phyloP scores from a whole-genome alignment of 352 stramenopile genomes.

The Globisporangium lucens region DNA sequence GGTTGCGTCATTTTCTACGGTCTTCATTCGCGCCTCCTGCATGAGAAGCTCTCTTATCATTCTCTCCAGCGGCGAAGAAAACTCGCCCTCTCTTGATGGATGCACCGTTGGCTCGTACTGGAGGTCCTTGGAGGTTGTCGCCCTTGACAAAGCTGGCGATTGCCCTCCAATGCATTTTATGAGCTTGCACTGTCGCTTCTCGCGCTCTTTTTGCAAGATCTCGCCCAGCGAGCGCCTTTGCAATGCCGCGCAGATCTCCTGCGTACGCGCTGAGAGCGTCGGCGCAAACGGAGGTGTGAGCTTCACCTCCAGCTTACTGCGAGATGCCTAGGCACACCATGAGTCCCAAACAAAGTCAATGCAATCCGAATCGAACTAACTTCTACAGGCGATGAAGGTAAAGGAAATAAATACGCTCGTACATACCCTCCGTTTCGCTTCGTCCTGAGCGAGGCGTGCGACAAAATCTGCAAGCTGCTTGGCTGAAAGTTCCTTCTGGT shows the following conservation, averaged over 20 bases:
- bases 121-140: not conserved
- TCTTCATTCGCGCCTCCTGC: not conserved
- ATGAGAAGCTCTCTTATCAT: not conserved
- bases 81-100: not conserved
- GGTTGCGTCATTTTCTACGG: not conserved
- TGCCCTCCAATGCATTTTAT: not conserved
- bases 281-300: constrained; percentile 23
- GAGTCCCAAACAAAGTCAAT: not conserved
- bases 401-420: not conserved
- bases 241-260: constrained; percentile 25
- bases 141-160: not conserved
- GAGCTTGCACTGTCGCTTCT: constrained; percentile 11
- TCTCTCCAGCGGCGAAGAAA: not conserved
- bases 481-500: not conserved
- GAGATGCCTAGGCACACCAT: constrained; percentile 11
- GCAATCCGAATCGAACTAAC: not conserved
- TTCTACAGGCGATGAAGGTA: not conserved
- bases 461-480: constrained; percentile 25
- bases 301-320: constrained; percentile 11
- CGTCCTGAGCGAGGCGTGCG: constrained; percentile 17
- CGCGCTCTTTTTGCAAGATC: constrained; percentile 13
- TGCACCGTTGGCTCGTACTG: not conserved
- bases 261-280: constrained; percentile 24
- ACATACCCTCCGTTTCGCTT: constrained; percentile 9
- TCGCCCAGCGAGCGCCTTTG: constrained; percentile 13